phyloP scores from a whole-genome alignment of 164 flowering plant genomes.

The Chimonanthus praecox region DNA sequence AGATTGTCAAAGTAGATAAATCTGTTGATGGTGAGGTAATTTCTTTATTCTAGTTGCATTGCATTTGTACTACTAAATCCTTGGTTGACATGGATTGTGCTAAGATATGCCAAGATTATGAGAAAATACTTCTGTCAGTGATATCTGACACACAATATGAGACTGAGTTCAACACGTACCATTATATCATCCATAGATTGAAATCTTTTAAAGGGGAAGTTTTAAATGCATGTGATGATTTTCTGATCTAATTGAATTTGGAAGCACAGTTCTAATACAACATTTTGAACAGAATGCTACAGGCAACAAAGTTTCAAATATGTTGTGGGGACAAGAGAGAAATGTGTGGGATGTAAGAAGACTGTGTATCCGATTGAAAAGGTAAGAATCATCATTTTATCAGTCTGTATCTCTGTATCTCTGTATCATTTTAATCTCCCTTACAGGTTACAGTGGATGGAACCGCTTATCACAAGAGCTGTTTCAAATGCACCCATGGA shows the following conservation, averaged over 20 bases:
- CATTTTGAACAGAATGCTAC: constrained; percentile 42
- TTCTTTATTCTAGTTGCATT: not conserved
- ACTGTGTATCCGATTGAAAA: constrained; percentile 78
- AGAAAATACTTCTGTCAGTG: not conserved
- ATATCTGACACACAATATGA: not conserved
- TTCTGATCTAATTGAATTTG: constrained; percentile 1
- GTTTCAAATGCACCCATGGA: constrained; percentile 90
- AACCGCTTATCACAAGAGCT: constrained; percentile 71
- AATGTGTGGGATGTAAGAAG: constrained; percentile 60
- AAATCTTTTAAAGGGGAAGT: too few species aligned
- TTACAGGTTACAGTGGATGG: constrained; percentile 78
- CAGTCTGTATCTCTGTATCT: not conserved
- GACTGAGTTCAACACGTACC: too few species aligned
- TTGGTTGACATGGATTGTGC: not conserved
- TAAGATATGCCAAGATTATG: not conserved
- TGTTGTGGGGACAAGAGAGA: constrained; percentile 74
- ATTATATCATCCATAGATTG: too few species aligned
- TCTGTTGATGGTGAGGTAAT: constrained; percentile 58
- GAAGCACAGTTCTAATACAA: constrained; percentile 20
- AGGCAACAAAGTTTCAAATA: constrained; percentile 38
- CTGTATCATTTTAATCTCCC: not conserved
- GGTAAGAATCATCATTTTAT: constrained; percentile 30
- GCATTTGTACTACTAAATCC: not conserved
- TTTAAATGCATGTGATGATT: not conserved
- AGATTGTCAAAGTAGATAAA: constrained; percentile 66